A percentile compares a stretch with the other conserved stretches of the same genome.
Evolutionary conservation across 306 rosid species (phyloP).

Genomic region (Nissolia schottii): DNA sequence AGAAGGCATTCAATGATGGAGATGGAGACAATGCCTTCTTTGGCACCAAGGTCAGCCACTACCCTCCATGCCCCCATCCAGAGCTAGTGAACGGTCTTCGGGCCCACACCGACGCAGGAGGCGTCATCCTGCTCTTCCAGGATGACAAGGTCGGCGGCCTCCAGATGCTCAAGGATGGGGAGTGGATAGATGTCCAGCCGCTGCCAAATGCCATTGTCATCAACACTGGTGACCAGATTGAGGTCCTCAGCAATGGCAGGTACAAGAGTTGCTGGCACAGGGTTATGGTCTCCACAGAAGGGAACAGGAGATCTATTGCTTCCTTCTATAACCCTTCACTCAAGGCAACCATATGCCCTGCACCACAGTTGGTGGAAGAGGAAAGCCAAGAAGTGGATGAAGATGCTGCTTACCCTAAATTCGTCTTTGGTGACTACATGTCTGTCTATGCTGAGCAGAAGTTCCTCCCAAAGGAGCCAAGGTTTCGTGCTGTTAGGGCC

Average conservation of each 20-base stretch:
- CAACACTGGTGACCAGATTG: constrained; percentile 98
- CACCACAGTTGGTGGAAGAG: constrained; percentile 52
- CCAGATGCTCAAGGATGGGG: constrained; percentile 84
- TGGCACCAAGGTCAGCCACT: constrained; percentile 99
- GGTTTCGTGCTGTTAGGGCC: constrained; percentile 73
- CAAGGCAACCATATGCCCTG: constrained; percentile 84
- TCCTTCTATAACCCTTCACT: constrained; percentile 87
- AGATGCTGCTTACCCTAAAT: constrained; percentile 67
- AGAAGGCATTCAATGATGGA: constrained; percentile 69
- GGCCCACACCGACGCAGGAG: constrained; percentile 97
- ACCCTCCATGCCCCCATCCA: constrained; percentile 88
- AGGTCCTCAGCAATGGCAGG: constrained; percentile 85
- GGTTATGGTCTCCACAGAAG: constrained; percentile 54
- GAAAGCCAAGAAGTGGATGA: constrained; percentile 42
- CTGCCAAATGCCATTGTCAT: constrained; percentile 77
- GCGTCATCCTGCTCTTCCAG: constrained; percentile 86
- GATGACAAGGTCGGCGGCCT: constrained; percentile 92
- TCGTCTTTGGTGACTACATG: constrained; percentile 90
- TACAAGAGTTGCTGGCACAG: constrained; percentile 97
- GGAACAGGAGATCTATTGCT: constrained; percentile 85
- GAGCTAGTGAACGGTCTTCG: constrained; percentile 82
- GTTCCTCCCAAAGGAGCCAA: constrained; percentile 93
- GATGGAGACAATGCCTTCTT: constrained; percentile 63
- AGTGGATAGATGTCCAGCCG: constrained; percentile 92
- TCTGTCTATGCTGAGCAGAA: constrained; percentile 80